Evolutionary conservation across 1,284 basidiomycete species (phyloP), one percentile per base, ranked within the genome.

Genomic region (Malassezia vespertilionis): DNA sequence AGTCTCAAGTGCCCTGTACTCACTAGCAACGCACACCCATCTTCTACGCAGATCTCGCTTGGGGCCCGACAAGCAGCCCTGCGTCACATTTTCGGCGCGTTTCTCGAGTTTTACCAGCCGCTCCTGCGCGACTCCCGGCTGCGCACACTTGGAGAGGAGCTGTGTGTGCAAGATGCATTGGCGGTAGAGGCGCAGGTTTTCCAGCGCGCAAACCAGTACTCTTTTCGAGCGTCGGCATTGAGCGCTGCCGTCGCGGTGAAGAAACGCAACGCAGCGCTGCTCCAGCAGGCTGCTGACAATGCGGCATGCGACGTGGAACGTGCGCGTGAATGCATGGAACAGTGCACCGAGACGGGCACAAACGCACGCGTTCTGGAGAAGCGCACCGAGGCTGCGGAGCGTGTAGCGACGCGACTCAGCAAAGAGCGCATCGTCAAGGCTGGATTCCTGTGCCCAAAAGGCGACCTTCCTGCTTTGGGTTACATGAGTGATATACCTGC

Each of bases 281-380:
- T 57, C 9, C 48, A 42, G 1, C 10, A 37, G 1, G 38, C 44
- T 5, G 54, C 55, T 6, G 47, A 40, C 4, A 33, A 38, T 5
- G 46, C 52, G 14, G 31, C 44, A 5, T 24, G 41, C 2, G 31
- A 40, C 35, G n/a, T n/a, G n/a, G n/a, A n/a, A n/a, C n/a, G n/a
- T n/a, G 27, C 51, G 43, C 2, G 24, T 12, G 11, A 4, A 7
- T 18, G 54, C 10, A 11, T 47, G 8, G 42, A 47, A 7, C 21
- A 37, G 10, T 65, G 60, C 35, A 57, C 58, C 17, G 60, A 65
- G 40, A 60, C 52, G 0, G 62, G 62, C 4, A 57, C 58, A 2
- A 48, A 48, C 3, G 38, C 47, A 10, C 49, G 57, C 36, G 62
- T 65, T n/a, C 40, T 46, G 17, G 42, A 33, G 18, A 65, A 65